phyloP scores from a whole-genome alignment of 2,329 filamentous ascomycete genomes.

The Colletotrichum abscissum region DNA sequence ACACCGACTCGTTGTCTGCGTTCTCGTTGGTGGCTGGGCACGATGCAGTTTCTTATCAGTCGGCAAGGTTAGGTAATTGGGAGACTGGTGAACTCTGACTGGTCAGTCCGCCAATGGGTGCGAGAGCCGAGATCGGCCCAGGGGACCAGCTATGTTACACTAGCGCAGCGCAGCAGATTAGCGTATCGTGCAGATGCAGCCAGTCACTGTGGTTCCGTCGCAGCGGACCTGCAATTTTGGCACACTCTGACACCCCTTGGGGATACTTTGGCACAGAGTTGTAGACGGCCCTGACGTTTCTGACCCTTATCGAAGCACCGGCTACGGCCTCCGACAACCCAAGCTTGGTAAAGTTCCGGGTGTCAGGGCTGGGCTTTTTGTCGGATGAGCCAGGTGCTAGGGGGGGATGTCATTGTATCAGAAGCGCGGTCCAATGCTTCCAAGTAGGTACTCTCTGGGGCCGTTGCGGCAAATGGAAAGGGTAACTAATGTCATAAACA shows the following conservation, averaged over 20 bases:
- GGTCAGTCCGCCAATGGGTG: slow-evolving; percentile 20
- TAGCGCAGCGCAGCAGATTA: slow-evolving; percentile 27
- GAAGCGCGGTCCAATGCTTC: not conserved
- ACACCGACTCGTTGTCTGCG: slow-evolving; percentile 14
- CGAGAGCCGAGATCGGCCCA: slow-evolving; percentile 37
- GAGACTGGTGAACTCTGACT: slow-evolving; percentile 13
- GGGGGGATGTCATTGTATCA: slow-evolving; percentile 31
- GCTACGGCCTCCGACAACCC: slow-evolving; percentile 5
- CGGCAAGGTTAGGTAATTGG: slow-evolving; percentile 35
- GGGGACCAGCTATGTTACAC: slow-evolving; percentile 24
- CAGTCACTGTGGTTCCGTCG: slow-evolving; percentile 8
- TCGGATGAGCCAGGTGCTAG: slow-evolving; percentile 18
- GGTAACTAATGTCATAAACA: not conserved
- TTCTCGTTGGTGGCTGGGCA: slow-evolving; percentile 22
- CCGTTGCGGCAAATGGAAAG: slow-evolving; percentile 17
- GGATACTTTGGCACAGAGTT: slow-evolving; percentile 1
- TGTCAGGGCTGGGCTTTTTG: slow-evolving; percentile 17
- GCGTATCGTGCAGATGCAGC: slow-evolving; percentile 14
- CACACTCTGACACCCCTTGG: not conserved
- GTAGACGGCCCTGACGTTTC: not conserved
- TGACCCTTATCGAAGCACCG: slow-evolving; percentile 11
- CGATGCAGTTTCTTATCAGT: slow-evolving; percentile 33
- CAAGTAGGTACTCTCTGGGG: slow-evolving; percentile 1
- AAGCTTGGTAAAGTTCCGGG: slow-evolving; percentile 10
- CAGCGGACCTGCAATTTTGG: slow-evolving; percentile 5